Base-by-base conservation (phyloP, 1,284 basidiomycete genomes). In the Volvariella volvacea region DNA sequence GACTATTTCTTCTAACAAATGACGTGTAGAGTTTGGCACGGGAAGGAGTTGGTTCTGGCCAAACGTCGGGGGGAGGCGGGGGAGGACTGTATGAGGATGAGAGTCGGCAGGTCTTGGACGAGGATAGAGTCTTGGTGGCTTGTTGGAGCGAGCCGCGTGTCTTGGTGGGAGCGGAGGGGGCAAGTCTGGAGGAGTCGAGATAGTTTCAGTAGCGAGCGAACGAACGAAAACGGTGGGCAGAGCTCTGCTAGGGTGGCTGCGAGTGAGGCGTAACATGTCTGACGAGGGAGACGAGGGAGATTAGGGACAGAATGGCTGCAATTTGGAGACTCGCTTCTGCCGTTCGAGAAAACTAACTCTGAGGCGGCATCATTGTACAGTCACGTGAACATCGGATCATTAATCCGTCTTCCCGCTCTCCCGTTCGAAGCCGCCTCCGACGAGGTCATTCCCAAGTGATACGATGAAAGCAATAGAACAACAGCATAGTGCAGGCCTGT, bases 1-100 rank as follows among this genome's bases (percentile, higher is more conserved):
- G 39, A 92, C 80, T 47, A 92, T 83, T 44, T 72, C 70, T 58
- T 90, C 84, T 16, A 92, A 71, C n/a, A 91, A 69, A 3, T 80
- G 78, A 14, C 87, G 76, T 2, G 86, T 89, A 22, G 82, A 79
- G 58, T 83, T 81, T 6, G 85, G 73, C 3, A 91, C 86, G 0
- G 82, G 76, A 1, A 91, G 70, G 9, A 88, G 68, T 63, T 92
- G 88, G 61, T 92, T 91, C 33, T 75, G 70, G n/a, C 88, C 88
- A 61, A 91, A 91, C 0, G 73, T 71, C 1, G 81, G 68, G 0
- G 88, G 87, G 12, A 89, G 74, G 15, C 65, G 62, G 1, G 78
- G 73, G 1, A 80, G 64, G 10, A 61, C 57, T 30, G 65, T 62
- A 40, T 67, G 70, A 17, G 66, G 59, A 46, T 65, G 65, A 6